Conservation (phyloP, 1,139 yeast genomes). For the Suzukiozyma palmioleophila region DNA sequence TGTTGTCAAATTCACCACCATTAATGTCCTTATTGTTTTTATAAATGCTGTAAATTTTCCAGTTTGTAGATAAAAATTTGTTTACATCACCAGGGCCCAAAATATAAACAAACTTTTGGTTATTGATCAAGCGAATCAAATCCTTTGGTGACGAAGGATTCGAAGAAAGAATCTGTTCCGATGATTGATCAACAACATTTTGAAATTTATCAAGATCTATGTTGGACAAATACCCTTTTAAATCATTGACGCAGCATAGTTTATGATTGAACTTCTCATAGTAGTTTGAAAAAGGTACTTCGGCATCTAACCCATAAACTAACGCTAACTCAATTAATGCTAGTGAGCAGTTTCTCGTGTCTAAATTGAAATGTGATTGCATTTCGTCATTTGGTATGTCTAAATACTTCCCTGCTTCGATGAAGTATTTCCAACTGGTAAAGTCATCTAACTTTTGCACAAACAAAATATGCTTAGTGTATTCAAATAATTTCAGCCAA, state of each 20-base stretch:
- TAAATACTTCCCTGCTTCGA: conserved; percentile 39
- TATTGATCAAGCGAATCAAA: conserved; percentile 43
- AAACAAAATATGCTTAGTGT: conserved; percentile 31
- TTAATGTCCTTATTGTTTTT: conserved; percentile 5
- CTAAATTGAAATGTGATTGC: conserved; percentile 15
- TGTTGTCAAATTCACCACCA: conserved; percentile 14
- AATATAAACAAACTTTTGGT: conserved; percentile 38
- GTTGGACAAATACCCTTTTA: conserved; percentile 30
- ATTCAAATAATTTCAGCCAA: conserved; percentile 40
- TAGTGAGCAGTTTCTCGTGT: conserved; percentile 53
- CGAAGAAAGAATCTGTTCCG: conserved; percentile 6
- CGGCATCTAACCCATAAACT: conserved; percentile 14
- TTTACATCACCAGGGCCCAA: conserved; percentile 10
- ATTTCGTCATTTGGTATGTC: conserved; percentile 22
- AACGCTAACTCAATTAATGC: conserved; percentile 48
- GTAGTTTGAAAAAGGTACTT: conserved; percentile 35
- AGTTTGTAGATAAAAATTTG: conserved; percentile 21
- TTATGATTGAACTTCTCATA: conserved; percentile 43
- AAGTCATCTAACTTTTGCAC: conserved; percentile 51
- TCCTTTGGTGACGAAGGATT: conserved; percentile 19
- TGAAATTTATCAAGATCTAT: conserved; percentile 11
- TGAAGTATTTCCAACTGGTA: conserved; percentile 53
- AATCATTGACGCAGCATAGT: conserved; percentile 58
- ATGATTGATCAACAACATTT: conserved; percentile 10
- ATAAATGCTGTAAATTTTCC: conserved; percentile 28